Evolutionary conservation across 768 basidiomycete genomes (phyloP), one percentile per base, ranked within the genome.

Genomic region (Kwoniella dendrophila): DNA sequence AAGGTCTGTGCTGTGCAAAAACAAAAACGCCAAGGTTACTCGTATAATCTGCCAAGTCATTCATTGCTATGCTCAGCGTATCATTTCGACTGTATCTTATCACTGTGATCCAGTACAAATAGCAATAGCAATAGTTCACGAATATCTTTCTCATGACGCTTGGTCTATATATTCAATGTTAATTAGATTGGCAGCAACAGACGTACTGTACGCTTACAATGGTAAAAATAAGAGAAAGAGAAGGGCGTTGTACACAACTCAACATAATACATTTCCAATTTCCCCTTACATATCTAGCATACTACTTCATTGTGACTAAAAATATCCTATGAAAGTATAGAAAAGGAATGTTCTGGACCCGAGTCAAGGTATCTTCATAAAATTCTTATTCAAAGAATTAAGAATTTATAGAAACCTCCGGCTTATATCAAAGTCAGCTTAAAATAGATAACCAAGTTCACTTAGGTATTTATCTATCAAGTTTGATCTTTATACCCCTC

Each of bases 361-460:
- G 71, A 72, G 71, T 72, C 71, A 72, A 72, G 66, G 61, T 59
- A 51, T 33, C 41, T 63, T 50, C 62, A 72, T 56, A 41, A 56
- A 36, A 48, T 57, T 38, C 22, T 44, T 56, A 56, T 68, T 62
- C 68, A 69, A 59, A 57, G 66, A 64, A 64, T 56, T 32, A 59
- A 60, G n/a, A n/a, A 56, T 45, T 12, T 44, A 41, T 43, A 55
- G 29, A 47, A 59, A 38, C 60, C 68, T 72, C 71, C 71, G 71
- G 71, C 71, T 72, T 72, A 72, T 72, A 69, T 72, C 71, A 72
- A 72, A 65, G 71, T 69, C 68, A 63, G 62, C 7, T 5, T 43
- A 43, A 26, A 30, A 18, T n/a, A 51, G 5, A 27, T 27, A 18
- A 16, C n/a, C 16, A 34, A 36, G 29, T 26, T 20, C 29, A 32